Percentiles rank a stretch among this genome's conserved stretches.
These are phyloP conservation scores for Spizellomyces punctatus DNA, from an alignment of 192 early-diverging fungal species.

Conservation along the genomic window DNA sequence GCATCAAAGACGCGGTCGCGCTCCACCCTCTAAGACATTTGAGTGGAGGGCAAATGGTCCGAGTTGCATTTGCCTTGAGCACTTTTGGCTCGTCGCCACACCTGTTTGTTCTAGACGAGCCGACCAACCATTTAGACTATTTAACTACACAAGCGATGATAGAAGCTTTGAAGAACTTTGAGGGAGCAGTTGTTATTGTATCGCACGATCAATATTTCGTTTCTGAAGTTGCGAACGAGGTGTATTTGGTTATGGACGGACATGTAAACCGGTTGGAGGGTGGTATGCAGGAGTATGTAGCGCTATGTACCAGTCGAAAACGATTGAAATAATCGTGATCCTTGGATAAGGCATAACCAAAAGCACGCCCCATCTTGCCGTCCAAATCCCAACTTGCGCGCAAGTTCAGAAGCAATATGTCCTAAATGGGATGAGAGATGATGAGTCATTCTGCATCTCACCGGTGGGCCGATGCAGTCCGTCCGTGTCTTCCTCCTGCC, in stretches of 20 bases:
- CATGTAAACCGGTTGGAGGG: conserved; percentile 58
- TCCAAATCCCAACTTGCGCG: too few species aligned
- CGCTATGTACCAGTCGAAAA: background rate
- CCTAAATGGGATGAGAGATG: too few species aligned
- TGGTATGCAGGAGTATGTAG: conserved; percentile 68
- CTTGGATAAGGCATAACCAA: too few species aligned
- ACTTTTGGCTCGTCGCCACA: conserved; percentile 24
- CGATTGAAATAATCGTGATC: too few species aligned
- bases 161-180: conserved; percentile 68
- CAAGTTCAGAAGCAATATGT: too few species aligned
- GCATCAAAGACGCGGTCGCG: conserved; percentile 56
- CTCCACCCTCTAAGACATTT: conserved; percentile 62
- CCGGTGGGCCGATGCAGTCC: too few species aligned
- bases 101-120: conserved; percentile 45
- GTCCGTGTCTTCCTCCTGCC: too few species aligned
- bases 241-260: conserved; percentile 52
- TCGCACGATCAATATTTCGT: conserved; percentile 90
- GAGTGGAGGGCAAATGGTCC: conserved; percentile 80
- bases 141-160: conserved; percentile 77
- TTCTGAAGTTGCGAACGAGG: conserved; percentile 56
- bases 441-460: too few species aligned
- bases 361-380: too few species aligned
- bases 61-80: conserved; percentile 69
- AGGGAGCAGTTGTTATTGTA: conserved; percentile 79
- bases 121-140: conserved; percentile 92